Conservation (phyloP, 495 filamentous ascomycete genomes). For the Tuber borchii region DNA sequence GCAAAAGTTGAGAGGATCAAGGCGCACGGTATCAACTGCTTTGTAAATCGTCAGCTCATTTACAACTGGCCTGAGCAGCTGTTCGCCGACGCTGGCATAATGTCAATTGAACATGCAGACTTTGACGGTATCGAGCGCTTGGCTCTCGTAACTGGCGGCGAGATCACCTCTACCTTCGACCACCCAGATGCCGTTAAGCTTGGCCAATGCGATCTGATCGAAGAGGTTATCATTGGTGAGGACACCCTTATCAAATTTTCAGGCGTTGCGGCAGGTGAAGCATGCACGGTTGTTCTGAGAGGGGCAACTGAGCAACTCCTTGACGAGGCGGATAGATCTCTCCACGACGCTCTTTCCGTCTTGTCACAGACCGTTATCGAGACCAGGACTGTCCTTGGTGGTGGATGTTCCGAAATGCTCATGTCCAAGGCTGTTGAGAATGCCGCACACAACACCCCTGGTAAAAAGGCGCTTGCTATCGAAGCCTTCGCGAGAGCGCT, state of each 20-base stretch:
- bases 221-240: conserved; percentile 96
- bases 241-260: conserved; percentile 97
- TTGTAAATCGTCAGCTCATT: conserved; percentile 97
- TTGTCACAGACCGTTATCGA: conserved; percentile 95
- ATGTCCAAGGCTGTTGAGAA: conserved; percentile 98
- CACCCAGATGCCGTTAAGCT: conserved; percentile 96
- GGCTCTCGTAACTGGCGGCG: conserved; percentile 89
- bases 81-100: conserved; percentile 93
- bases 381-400: conserved; percentile 86
- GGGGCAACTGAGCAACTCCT: conserved; percentile 94
- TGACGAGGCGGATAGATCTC: conserved; percentile 90
- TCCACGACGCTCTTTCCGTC: conserved; percentile 94
- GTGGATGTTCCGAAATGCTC: conserved; percentile 95
- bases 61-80: conserved; percentile 99
- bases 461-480: conserved; percentile 93
- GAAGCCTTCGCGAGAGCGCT: conserved; percentile 82
- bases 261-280: conserved; percentile 85
- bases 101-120: conserved; percentile 97
- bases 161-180: conserved; percentile 96
- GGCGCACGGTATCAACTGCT: conserved; percentile 98
- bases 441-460: conserved; percentile 85
- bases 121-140: conserved; percentile 96
- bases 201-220: conserved; percentile 88
- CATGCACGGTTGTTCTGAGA: conserved; percentile 93
- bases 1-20: conserved; percentile 98